A percentile compares a stretch with the other conserved stretches of the same genome.
Evolutionary conservation across 2,329 filamentous ascomycete species (phyloP).

Genomic region (Nothopassalora personata): DNA sequence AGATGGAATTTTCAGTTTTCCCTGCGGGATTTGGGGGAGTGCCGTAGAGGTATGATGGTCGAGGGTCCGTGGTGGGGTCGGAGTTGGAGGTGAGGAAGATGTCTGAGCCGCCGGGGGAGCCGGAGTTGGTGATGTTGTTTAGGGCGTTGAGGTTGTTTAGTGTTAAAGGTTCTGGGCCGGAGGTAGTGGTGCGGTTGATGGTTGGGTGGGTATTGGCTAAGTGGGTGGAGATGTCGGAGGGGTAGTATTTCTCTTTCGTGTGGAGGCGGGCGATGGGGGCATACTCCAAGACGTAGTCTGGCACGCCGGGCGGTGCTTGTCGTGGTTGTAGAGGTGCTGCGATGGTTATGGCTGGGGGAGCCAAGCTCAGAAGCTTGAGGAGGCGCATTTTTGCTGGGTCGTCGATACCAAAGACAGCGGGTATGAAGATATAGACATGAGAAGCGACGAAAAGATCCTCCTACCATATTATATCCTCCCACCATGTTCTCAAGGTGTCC

Average conservation of each 20-base stretch:
- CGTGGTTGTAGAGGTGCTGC: constrained; percentile 7
- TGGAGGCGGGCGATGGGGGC: constrained; percentile 45
- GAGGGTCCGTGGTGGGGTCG: constrained; percentile 28
- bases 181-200: constrained; percentile 32
- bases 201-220: constrained; percentile 35
- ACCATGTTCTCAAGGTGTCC: background rate
- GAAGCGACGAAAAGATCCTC: background rate
- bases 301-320: constrained; percentile 18
- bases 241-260: constrained; percentile 39
- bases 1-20: constrained; percentile 47
- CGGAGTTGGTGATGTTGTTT: constrained; percentile 34
- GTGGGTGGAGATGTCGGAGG: constrained; percentile 41
- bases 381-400: background rate
- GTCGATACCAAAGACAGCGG: background rate
- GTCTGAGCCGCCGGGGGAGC: constrained; percentile 24
- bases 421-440: background rate
- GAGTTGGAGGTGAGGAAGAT: constrained; percentile 44
- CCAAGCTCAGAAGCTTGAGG: background rate
- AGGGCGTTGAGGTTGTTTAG: constrained; percentile 42
- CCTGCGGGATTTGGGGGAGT: constrained; percentile 49
- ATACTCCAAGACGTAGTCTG: constrained; percentile 24
- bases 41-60: constrained; percentile 46
- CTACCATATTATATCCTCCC: background rate
- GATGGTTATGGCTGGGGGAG: background rate
- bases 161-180: constrained; percentile 35